These are phyloP conservation scores for Rhodomyrtus tomentosa DNA, from an alignment of 345 rosid genomes.

Conservation along the genomic window DNA sequence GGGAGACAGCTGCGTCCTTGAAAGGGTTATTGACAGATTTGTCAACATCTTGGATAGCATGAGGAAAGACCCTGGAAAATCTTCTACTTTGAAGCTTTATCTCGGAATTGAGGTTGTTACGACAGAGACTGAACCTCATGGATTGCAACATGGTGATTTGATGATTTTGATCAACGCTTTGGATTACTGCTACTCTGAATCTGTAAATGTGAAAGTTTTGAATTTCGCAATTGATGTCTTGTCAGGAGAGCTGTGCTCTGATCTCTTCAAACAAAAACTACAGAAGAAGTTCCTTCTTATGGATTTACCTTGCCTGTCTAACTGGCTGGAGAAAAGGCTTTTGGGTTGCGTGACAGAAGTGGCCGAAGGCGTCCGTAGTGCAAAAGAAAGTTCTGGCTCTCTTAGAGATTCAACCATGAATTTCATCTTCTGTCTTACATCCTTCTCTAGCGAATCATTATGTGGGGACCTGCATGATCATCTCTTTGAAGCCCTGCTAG, in stretches of 20 bases:
- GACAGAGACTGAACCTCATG: conserved; percentile 30
- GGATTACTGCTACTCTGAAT: conserved; percentile 58
- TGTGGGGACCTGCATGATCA: conserved; percentile 43
- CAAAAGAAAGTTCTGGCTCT: conserved; percentile 50
- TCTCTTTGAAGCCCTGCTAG: conserved; percentile 77
- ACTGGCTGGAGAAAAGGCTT: conserved; percentile 84
- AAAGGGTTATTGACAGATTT: conserved; percentile 55
- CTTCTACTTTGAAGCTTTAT: conserved; percentile 43
- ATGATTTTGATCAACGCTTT: conserved; percentile 63
- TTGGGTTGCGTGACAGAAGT: conserved; percentile 55
- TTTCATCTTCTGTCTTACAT: conserved; percentile 55
- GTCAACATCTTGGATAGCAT: conserved; percentile 66
- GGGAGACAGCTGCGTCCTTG: conserved; percentile 41
- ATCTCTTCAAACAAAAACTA: conserved; percentile 43
- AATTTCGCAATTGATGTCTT: conserved; percentile 72
- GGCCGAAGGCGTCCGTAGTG: conserved; percentile 30
- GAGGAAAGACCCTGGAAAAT: conserved; percentile 59
- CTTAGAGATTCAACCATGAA: conserved; percentile 76
- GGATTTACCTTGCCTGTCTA: conserved; percentile 56
- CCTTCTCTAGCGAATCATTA: conserved; percentile 32
- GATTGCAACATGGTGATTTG: conserved; percentile 51
- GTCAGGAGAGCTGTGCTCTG: conserved; percentile 47
- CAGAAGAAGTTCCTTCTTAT: conserved; percentile 48
- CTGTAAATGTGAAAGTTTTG: conserved; percentile 68
- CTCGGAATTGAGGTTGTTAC: conserved; percentile 45